Evolutionary conservation across 768 basidiomycete species (phyloP).

Genomic region (Kwoniella sp.): DNA sequence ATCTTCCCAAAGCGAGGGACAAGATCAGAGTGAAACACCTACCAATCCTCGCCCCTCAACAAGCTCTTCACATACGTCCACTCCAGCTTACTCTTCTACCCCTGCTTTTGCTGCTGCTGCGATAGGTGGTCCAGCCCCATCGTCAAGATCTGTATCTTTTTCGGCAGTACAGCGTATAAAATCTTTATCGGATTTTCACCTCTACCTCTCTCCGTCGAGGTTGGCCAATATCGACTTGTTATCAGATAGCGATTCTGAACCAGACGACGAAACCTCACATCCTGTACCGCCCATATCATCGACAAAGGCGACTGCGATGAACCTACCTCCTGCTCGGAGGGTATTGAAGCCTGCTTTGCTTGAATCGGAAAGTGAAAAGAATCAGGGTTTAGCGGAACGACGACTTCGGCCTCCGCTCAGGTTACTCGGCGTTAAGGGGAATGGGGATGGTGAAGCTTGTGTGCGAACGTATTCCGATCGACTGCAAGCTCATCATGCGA

Average conservation of each 20-base stretch:
- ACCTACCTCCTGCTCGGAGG: constrained; percentile 4
- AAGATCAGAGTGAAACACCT: neutral
- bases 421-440: constrained; percentile 15
- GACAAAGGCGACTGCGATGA: neutral
- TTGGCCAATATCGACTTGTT: constrained; percentile 47
- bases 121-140: neutral
- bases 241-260: constrained; percentile 40
- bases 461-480: constrained; percentile 47
- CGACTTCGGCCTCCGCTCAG: constrained; percentile 27
- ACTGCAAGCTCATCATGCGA: constrained; percentile 46
- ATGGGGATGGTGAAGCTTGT: constrained; percentile 2
- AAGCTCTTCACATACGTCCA: neutral
- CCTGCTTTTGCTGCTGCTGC: neutral
- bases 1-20: neutral
- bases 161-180: constrained; percentile 40
- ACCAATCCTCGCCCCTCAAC: neutral
- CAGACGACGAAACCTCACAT: constrained; percentile 17
- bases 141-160: neutral
- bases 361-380: constrained; percentile 3
- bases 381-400: constrained; percentile 15
- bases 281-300: neutral
- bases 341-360: constrained; percentile 27
- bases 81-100: neutral
- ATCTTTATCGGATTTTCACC: constrained; percentile 50
- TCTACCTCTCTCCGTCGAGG: constrained; percentile 53